Evolutionary conservation across 2,329 filamentous ascomycete species (phyloP).

Genomic region (Apiospora rasikravindrae): DNA sequence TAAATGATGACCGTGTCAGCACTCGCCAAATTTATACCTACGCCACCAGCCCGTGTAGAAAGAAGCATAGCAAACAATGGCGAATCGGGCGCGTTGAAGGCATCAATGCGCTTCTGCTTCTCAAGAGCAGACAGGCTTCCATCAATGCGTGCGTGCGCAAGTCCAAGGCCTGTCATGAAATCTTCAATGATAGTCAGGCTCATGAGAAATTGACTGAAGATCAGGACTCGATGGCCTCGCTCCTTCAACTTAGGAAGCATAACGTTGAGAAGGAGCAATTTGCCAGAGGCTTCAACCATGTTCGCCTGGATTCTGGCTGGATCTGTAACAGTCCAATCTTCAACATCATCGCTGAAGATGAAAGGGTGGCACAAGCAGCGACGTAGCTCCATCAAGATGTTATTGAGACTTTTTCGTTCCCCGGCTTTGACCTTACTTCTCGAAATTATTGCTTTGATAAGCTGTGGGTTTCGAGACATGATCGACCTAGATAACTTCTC

Average conservation of each 20-base stretch:
- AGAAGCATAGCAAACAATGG: slow-evolving; percentile 87
- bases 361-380: slow-evolving; percentile 97
- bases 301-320: slow-evolving; percentile 72
- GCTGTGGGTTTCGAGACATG: slow-evolving; percentile 84
- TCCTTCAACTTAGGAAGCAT: slow-evolving; percentile 88
- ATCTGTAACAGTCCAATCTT: slow-evolving; percentile 72
- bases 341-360: slow-evolving; percentile 87
- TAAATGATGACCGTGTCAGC: slow-evolving; percentile 98
- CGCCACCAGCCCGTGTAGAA: slow-evolving; percentile 92
- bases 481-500: slow-evolving; percentile 96
- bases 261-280: slow-evolving; percentile 81
- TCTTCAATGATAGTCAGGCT: slow-evolving; percentile 93
- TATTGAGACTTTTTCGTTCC: slow-evolving; percentile 84
- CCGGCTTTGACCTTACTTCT: slow-evolving; percentile 67
- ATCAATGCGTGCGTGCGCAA: slow-evolving; percentile 81
- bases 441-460: slow-evolving; percentile 86
- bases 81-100: slow-evolving; percentile 86
- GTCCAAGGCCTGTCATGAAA: slow-evolving; percentile 77
- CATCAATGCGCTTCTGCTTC: slow-evolving; percentile 94
- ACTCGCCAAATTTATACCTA: slow-evolving; percentile 96
- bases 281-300: slow-evolving; percentile 88
- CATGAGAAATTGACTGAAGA: slow-evolving; percentile 94
- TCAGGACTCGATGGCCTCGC: slow-evolving; percentile 85
- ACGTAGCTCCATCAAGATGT: slow-evolving; percentile 92
- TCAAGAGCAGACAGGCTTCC: slow-evolving; percentile 80